phyloP scores from a whole-genome alignment of 2,329 filamentous ascomycete genomes.

The Fusarium sp. region DNA sequence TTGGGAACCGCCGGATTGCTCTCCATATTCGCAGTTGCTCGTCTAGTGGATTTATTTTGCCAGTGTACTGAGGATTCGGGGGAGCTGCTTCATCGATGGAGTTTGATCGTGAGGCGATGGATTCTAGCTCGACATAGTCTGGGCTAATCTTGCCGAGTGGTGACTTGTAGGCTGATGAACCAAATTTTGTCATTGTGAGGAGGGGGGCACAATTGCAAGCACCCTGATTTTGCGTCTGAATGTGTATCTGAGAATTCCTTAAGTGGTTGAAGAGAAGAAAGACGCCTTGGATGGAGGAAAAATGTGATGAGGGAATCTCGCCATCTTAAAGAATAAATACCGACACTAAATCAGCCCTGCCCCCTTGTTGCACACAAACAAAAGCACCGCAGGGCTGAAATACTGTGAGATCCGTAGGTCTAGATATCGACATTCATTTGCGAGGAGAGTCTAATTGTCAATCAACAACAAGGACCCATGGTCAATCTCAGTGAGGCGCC shows the following conservation, averaged over 20 bases:
- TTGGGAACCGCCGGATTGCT: not conserved
- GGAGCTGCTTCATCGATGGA: not conserved
- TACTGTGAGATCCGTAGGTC: not conserved
- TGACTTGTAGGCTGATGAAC: not conserved
- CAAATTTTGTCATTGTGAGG: not conserved
- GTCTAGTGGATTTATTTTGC: not conserved
- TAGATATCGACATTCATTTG: conserved; percentile 1
- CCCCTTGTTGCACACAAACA: not conserved
- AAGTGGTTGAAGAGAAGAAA: not conserved
- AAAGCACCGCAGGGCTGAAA: not conserved
- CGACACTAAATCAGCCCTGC: not conserved
- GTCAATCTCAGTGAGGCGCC: not conserved
- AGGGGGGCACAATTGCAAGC: not conserved
- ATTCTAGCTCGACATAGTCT: not conserved
- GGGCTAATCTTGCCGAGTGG: not conserved
- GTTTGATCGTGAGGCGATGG: not conserved
- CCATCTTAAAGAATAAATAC: not conserved
- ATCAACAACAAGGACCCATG: not conserved
- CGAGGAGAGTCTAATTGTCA: not conserved
- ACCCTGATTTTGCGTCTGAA: not conserved
- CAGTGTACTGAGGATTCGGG: not conserved
- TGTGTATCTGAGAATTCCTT: not conserved
- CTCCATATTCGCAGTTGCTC: not conserved
- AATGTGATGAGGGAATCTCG: not conserved
- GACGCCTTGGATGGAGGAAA: not conserved